Conservation (phyloP, 2,329 filamentous ascomycete species). For the Ophiostoma perfectum region DNA sequence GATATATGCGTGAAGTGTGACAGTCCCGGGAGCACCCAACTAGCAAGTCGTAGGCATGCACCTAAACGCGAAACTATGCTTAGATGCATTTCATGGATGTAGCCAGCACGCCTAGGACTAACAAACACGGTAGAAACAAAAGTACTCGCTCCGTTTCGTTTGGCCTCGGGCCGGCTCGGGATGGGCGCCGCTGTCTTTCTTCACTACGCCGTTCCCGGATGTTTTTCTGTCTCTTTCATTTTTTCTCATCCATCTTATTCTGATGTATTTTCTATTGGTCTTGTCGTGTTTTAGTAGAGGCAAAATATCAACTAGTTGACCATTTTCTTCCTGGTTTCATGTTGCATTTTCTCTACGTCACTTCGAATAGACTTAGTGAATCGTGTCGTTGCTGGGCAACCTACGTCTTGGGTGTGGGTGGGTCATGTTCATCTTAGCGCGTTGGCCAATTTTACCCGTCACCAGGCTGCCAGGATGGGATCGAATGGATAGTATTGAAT, state of each 20-base stretch:
- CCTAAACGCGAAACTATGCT: background rate
- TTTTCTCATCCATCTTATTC: background rate
- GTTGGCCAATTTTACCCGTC: conserved; percentile 15
- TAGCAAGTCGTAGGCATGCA: too few species aligned
- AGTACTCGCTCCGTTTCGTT: background rate
- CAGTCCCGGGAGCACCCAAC: too few species aligned
- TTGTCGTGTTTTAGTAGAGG: too few species aligned
- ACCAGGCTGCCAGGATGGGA: background rate
- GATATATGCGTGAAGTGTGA: too few species aligned
- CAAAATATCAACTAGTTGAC: too few species aligned
- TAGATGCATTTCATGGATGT: background rate
- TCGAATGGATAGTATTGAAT: background rate
- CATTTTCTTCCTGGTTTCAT: too few species aligned
- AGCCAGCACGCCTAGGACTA: background rate
- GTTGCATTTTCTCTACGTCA: background rate
- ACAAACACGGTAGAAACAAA: background rate
- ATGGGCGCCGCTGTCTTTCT: background rate
- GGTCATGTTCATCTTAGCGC: conserved; percentile 13
- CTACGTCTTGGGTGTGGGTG: background rate
- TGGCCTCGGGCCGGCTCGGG: background rate
- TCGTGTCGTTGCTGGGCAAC: conserved; percentile 20
- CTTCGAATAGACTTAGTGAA: background rate
- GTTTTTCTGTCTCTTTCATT: background rate
- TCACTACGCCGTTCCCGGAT: background rate
- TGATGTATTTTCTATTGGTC: too few species aligned